Base-by-base conservation (phyloP, 1,284 basidiomycete species). In the Trametes versicolor region DNA sequence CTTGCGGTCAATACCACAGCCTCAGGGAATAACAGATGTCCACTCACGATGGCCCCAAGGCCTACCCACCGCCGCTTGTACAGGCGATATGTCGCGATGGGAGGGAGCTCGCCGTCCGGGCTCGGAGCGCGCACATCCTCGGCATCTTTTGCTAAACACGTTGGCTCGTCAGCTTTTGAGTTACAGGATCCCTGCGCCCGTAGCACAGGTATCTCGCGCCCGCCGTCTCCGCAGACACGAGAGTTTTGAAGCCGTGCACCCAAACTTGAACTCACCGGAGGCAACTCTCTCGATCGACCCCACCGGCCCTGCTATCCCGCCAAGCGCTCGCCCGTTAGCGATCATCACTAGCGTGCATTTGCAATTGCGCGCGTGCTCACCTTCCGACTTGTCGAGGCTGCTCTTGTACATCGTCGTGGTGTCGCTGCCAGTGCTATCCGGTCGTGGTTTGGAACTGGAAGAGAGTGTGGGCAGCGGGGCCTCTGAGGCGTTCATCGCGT, bases 21-120 rank as follows among this genome's bases (percentile, higher is more conserved):
- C 8, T 17, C 10, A 4, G 15, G 19, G 4, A 6, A 54, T 4
- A 47, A 39, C 37, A 27, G 8, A 19, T 19, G 19, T 4, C 6
- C 2, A 74, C 85, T 59, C 63, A 90, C 90, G 67, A 94, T 78
- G 9, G 85, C 89, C 19, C 84, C 62, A 0, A 92, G 72, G 5
- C 92, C 92, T 12, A 80, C 69, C 77, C 90, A 94, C 6, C 92
- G 83, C 41, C 81, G 77, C 66, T 81, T 89, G 81, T 93, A 93
- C 2, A 93, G 74, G 49, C 84, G 82, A 72, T 91, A 93, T 43
- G 54, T 52, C 37, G 36, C 29, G 15, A 34, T 21, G 29, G 50
- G 29, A 13, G 50, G 29, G 19, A 34, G 47, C 15, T 37, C 54
- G 6, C n/a, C 49, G 29, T 27, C 52, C 52, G 45, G 55, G 29